Evolutionary conservation across 169 alveolate genomes (phyloP), one percentile per base, ranked within the genome.

Genomic region (Plasmodium sp.): DNA sequence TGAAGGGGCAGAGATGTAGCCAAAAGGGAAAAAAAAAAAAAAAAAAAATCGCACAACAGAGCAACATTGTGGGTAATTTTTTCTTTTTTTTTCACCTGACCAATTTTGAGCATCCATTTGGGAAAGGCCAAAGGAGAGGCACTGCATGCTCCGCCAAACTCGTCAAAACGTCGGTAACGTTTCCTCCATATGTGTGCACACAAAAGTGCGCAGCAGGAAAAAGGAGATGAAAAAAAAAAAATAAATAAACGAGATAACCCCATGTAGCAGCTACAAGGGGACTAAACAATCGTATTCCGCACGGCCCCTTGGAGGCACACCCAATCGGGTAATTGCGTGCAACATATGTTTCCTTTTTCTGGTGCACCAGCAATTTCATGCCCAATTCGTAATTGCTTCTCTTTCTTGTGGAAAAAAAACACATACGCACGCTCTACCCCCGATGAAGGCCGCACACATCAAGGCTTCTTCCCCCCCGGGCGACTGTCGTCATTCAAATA

Each of bases 401-500:
- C 5, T 56, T 56, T 6, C 27, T 16, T 56, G 72, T 56, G 72
- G 27, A 56, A 56, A 56, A 56, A 56, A 56, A 56, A 56, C 3
- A n/a, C n/a, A n/a, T n/a, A 6, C 27, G n/a, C 4, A 56, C 6
- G 72, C 27, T 56, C 14, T 56, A 56, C 31, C 77, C 36, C 39
- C 77, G 36, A 62, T 62, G 22, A 4, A 62, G 12, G 77, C 77
- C 36, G 5, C 36, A 62, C 77, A 43, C 1, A 33, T 39, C 56
- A 27, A 27, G 12, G 16, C 16, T 18, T 27, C 34, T 81, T 81
- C 72, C 48, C 67, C 85, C 39, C 56, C 0, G 27, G 48, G 12
- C 72, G 22, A 54, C 39, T 56, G 14, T 85, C 93, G 16, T 85
- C 93, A 77, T 85, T 85, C 67, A 85, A 75, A 58, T 54, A 85